Percentiles rank a stretch among this genome's conserved stretches.
phyloP scores from a whole-genome alignment of 305 asterid genomes.

The Ilex paraguariensis region DNA sequence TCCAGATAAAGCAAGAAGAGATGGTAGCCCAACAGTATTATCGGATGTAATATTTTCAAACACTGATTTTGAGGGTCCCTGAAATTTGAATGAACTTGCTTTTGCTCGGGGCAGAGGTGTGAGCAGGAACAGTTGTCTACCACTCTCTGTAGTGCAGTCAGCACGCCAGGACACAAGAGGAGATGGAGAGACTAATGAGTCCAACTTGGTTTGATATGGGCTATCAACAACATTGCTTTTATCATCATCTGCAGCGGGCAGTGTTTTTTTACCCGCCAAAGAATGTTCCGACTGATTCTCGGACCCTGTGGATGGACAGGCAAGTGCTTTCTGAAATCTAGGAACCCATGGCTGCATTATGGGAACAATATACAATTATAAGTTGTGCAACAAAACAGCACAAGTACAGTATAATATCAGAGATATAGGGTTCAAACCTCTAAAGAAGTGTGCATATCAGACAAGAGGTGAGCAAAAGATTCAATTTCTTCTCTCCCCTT shows the following conservation, averaged over 20 bases:
- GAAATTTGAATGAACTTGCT: conserved; percentile 32
- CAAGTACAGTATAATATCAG: not conserved
- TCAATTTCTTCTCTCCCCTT: conserved; percentile 53
- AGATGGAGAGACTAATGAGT: conserved; percentile 77
- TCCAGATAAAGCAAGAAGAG: conserved; percentile 10
- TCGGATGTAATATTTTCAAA: conserved; percentile 22
- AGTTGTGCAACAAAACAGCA: not conserved
- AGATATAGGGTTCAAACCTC: too few species aligned
- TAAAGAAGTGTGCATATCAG: conserved; percentile 16
- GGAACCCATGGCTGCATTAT: conserved; percentile 82
- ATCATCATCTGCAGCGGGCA: conserved; percentile 20
- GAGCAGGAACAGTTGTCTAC: conserved; percentile 79
- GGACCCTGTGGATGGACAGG: conserved; percentile 23
- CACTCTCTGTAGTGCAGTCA: conserved; percentile 52
- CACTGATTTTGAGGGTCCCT: conserved; percentile 24
- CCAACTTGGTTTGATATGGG: conserved; percentile 58
- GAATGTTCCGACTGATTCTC: conserved; percentile 31
- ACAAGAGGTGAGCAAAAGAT: conserved; percentile 56
- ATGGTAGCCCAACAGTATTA: conserved; percentile 11
- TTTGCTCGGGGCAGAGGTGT: conserved; percentile 74
- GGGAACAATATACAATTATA: conserved; percentile 12
- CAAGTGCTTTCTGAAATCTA: conserved; percentile 51
- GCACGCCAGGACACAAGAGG: conserved; percentile 95
- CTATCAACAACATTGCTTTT: conserved; percentile 31
- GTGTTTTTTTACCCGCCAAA: conserved; percentile 14